These are phyloP conservation scores for Ceriops zippeliana DNA, from an alignment of 345 rosid genomes.

Conservation along the genomic window DNA sequence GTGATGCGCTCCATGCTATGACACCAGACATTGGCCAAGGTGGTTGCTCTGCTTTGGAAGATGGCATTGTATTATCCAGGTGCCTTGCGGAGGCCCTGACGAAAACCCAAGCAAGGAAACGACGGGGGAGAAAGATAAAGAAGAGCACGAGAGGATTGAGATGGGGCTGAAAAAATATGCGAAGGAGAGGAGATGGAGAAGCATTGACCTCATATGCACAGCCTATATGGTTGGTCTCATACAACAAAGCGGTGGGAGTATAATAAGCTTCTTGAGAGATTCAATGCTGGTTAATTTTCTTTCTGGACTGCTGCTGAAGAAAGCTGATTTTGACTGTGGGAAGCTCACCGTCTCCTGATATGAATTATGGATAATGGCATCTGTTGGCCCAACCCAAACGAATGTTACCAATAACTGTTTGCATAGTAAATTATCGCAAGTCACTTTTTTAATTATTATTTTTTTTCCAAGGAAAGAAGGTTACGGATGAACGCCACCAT, in stretches of 20 bases:
- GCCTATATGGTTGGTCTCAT: conserved; percentile 47
- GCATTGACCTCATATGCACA: conserved; percentile 46
- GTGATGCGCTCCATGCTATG: conserved; percentile 77
- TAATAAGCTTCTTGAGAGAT: conserved; percentile 42
- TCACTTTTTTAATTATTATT: too few species aligned
- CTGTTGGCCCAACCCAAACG: too few species aligned
- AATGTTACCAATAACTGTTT: too few species aligned
- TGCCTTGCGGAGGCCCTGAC: conserved; percentile 50
- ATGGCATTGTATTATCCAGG: conserved; percentile 57
- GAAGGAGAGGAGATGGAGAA: conserved; percentile 64
- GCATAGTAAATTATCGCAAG: too few species aligned
- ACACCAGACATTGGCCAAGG: conserved; percentile 73
- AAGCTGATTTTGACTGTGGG: conserved; percentile 51
- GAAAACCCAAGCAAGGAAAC: conserved; percentile 11
- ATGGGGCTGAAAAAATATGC: conserved; percentile 43
- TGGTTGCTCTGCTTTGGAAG: conserved; percentile 66
- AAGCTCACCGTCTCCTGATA: conserved; percentile 14
- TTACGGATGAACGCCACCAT: too few species aligned
- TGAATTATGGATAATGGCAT: background rate
- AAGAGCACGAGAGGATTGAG: conserved; percentile 35
- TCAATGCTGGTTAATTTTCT: conserved; percentile 32
- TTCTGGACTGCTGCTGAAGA: conserved; percentile 27
- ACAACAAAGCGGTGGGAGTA: conserved; percentile 40
- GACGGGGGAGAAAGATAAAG: conserved; percentile 12
- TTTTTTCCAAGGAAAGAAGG: too few species aligned